These are phyloP conservation scores for Boletus tylopilopsis DNA, from an alignment of 768 basidiomycete species.

Conservation along the genomic window DNA sequence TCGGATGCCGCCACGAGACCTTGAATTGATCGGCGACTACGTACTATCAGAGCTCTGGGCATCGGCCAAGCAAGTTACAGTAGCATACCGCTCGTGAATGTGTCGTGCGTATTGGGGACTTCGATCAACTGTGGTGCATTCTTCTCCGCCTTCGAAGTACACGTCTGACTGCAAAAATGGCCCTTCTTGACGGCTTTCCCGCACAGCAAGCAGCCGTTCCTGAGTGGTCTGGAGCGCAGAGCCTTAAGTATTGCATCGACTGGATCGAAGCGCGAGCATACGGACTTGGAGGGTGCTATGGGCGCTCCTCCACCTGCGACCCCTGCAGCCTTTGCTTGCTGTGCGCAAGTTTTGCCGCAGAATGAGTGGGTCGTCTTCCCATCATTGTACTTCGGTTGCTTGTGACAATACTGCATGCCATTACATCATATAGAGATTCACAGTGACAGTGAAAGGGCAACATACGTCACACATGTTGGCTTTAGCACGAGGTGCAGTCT, in stretches of 20 bases:
- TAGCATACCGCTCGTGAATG: constrained; percentile 60
- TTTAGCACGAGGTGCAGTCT: constrained; percentile 22
- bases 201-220: constrained; percentile 58
- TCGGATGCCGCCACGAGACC: constrained; percentile 63
- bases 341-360: constrained; percentile 62
- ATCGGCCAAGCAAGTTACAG: not conserved
- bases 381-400: constrained; percentile 57
- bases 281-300: constrained; percentile 30
- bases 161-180: constrained; percentile 58
- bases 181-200: constrained; percentile 56
- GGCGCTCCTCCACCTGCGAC: constrained; percentile 23
- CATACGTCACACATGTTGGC: constrained; percentile 51
- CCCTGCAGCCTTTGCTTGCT: constrained; percentile 36
- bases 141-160: constrained; percentile 51
- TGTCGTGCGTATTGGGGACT: constrained; percentile 54
- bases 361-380: constrained; percentile 56
- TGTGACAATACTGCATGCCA: constrained; percentile 48
- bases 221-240: constrained; percentile 29
- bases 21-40: constrained; percentile 66
- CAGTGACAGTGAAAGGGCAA: constrained; percentile 11
- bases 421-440: constrained; percentile 1
- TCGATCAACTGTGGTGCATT: constrained; percentile 57
- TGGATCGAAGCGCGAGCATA: constrained; percentile 17
- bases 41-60: constrained; percentile 1
- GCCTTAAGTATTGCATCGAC: constrained; percentile 31